Evolutionary conservation across 1,139 yeast genomes (phyloP).

Genomic region (Pichia sp.): DNA sequence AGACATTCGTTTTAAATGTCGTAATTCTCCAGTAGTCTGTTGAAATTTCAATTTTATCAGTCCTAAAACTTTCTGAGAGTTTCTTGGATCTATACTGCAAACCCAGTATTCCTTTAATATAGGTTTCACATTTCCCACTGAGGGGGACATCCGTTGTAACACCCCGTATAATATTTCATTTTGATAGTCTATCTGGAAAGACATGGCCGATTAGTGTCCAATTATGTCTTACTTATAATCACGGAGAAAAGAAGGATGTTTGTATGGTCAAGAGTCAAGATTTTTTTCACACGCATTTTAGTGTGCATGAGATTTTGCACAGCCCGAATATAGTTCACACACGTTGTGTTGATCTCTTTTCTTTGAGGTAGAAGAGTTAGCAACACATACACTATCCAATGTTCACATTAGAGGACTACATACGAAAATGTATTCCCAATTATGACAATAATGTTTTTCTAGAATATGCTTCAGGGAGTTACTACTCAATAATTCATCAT

Average conservation of each 20-base stretch:
- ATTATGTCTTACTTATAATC: too few species aligned
- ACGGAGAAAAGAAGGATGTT: background rate
- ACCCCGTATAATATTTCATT: slow-evolving; percentile 46
- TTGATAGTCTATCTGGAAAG: slow-evolving; percentile 43
- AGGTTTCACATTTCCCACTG: slow-evolving; percentile 31
- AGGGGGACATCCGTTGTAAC: slow-evolving; percentile 44
- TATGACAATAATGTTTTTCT: background rate
- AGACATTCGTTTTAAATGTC: slow-evolving; percentile 41
- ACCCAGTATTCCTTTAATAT: slow-evolving; percentile 57
- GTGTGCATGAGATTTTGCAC: too few species aligned
- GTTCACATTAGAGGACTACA: slow-evolving; percentile 3
- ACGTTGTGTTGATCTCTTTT: too few species aligned
- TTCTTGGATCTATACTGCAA: slow-evolving; percentile 43
- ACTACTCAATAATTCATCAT: slow-evolving; percentile 1
- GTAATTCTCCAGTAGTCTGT: slow-evolving; percentile 39
- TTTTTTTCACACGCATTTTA: too few species aligned
- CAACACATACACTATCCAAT: background rate
- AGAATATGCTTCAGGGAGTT: slow-evolving; percentile 15
- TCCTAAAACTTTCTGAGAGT: slow-evolving; percentile 37
- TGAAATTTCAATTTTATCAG: slow-evolving; percentile 25
- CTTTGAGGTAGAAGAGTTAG: background rate
- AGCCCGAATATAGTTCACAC: background rate
- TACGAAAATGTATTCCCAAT: background rate
- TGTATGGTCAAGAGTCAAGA: too few species aligned
- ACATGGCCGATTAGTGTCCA: background rate